A percentile compares a stretch with the other conserved stretches of the same genome.
Evolutionary conservation across 2,329 filamentous ascomycete species (phyloP).

Genomic region (Microcera coccophila): DNA sequence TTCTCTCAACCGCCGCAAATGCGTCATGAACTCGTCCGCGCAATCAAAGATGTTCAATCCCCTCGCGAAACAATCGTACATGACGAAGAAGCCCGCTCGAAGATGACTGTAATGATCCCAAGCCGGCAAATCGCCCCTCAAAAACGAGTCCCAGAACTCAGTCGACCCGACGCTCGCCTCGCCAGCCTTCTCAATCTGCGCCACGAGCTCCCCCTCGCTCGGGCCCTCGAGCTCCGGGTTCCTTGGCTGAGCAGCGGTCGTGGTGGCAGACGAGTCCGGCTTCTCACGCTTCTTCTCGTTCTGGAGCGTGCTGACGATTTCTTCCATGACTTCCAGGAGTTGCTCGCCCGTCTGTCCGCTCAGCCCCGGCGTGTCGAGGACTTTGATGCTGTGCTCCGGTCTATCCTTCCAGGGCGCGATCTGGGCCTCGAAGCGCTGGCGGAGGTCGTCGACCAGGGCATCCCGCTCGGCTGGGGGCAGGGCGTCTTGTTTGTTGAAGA

Average conservation of each 20-base stretch:
- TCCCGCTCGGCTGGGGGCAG: slow-evolving; percentile 17
- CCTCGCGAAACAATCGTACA: slow-evolving; percentile 25
- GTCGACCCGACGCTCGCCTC: slow-evolving; percentile 5
- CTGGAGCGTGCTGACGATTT: slow-evolving; percentile 15
- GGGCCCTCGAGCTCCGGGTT: slow-evolving; percentile 10
- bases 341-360: slow-evolving; percentile 15
- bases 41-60: slow-evolving; percentile 25
- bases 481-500: slow-evolving; percentile 33
- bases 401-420: slow-evolving; percentile 7
- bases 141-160: slow-evolving; percentile 28
- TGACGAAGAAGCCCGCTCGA: slow-evolving; percentile 30
- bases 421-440: slow-evolving; percentile 11
- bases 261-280: slow-evolving; percentile 1
- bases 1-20: slow-evolving; percentile 24
- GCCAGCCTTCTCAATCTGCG: slow-evolving; percentile 8
- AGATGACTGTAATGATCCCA: slow-evolving; percentile 36
- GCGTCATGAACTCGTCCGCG: slow-evolving; percentile 28
- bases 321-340: slow-evolving; percentile 11
- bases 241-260: background rate
- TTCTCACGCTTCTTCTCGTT: background rate
- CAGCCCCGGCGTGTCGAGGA: slow-evolving; percentile 24
- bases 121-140: slow-evolving; percentile 21
- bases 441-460: slow-evolving; percentile 10
- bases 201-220: slow-evolving; percentile 13
- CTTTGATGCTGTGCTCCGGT: slow-evolving; percentile 14